Conservation (phyloP, 495 filamentous ascomycete genomes). For the Pseudevernia furfuracea region DNA sequence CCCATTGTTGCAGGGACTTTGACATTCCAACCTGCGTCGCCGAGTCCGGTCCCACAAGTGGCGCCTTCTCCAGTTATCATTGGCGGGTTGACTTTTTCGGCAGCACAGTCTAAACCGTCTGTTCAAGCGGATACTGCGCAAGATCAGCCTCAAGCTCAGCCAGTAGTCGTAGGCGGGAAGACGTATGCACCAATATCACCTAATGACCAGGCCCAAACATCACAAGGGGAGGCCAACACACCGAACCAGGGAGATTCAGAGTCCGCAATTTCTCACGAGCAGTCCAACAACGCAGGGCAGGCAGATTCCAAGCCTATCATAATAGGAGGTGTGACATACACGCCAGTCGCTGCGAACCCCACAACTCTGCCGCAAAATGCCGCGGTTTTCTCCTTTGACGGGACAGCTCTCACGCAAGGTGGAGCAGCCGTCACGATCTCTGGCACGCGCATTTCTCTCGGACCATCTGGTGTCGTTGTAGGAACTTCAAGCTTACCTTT, state of each 20-base stretch:
- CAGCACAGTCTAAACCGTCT: not conserved
- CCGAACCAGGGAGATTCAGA: not conserved
- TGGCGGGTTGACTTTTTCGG: not conserved
- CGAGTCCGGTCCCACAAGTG: not conserved
- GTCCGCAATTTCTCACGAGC: not conserved
- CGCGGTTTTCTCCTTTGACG: not conserved
- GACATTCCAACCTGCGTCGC: not conserved
- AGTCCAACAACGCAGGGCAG: not conserved
- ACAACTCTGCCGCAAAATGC: not conserved
- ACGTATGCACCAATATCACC: not conserved
- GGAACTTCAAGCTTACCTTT: not conserved
- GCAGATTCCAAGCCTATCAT: not conserved
- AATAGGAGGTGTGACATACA: not conserved
- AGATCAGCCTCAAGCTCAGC: not conserved
- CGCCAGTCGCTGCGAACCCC: not conserved
- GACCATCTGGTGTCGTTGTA: not conserved
- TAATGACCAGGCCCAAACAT: not conserved
- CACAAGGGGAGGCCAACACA: not conserved
- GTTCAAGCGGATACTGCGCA: not conserved
- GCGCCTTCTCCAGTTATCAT: not conserved
- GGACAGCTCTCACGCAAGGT: not conserved
- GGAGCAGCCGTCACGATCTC: not conserved
- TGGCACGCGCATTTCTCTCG: not conserved
- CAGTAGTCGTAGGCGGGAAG: conserved; percentile 3
- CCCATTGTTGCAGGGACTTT: not conserved